Conservation (phyloP, 1,284 basidiomycete genomes). For the Ceratobasidium papillatum region DNA sequence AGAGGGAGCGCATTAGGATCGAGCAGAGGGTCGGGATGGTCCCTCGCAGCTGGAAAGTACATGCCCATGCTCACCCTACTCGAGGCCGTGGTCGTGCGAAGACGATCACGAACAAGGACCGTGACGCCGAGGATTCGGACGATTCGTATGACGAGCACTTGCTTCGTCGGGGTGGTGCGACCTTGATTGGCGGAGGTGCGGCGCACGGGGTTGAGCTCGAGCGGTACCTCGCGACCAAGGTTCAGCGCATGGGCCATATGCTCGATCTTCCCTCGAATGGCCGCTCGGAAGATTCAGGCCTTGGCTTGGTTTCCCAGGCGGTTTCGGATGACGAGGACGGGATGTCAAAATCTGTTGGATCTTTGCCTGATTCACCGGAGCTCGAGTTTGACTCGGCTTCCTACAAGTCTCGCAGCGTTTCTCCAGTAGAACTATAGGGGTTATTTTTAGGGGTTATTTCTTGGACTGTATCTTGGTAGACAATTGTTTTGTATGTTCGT, state of each 20-base stretch:
- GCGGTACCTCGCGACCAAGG: constrained; percentile 95
- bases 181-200: constrained; percentile 83
- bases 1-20: constrained; percentile 83
- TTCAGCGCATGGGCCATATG: constrained; percentile 96
- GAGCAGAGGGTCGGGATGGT: constrained; percentile 93
- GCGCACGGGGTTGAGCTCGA: constrained; percentile 90
- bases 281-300: not conserved
- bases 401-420: constrained; percentile 33
- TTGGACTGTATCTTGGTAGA: not conserved
- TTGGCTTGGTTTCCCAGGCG: constrained; percentile 29
- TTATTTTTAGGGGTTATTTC: not conserved
- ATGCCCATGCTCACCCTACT: constrained; percentile 45
- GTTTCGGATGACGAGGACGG: constrained; percentile 31
- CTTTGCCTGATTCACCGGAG: constrained; percentile 17
- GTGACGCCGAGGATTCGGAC: constrained; percentile 39
- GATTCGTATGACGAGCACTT: constrained; percentile 46
- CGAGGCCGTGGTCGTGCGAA: constrained; percentile 41
- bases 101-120: constrained; percentile 22
- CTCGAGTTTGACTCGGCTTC: constrained; percentile 39
- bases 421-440: constrained; percentile 20
- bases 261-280: constrained; percentile 62
- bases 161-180: constrained; percentile 71
- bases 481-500: constrained; percentile 12
- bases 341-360: constrained; percentile 26
- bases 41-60: constrained; percentile 82